Base-by-base conservation (phyloP, 768 basidiomycete genomes). In the Trametes cubensis region DNA sequence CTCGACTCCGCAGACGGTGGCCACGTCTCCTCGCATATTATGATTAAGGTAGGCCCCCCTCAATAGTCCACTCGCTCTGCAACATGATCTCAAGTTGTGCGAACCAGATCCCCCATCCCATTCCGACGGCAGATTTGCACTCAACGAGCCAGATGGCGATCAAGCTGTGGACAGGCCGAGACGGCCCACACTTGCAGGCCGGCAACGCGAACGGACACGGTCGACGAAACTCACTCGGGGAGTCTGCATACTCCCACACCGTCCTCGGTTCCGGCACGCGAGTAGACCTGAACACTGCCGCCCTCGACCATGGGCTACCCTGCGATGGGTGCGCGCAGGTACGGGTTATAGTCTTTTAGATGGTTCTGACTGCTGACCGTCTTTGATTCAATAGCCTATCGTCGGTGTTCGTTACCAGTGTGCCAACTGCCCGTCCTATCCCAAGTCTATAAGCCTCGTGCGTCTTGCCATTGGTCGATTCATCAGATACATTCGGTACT, bases 381-480 rank as follows among this genome's bases (percentile, higher is more conserved):
- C 11, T 34, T 5, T 13, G 14, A 11, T 26, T 56, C 62, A 59
- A 41, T 67, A 94, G 90, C 74, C 79, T 26, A 94, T 96, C 58
- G 73, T 85, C 54, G 94, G 95, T 6, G 76, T 83, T 48, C 81
- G 95, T 45, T 98, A 89, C 72, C 95, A 97, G 71, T 98, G 95
- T 70, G 92, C 89, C 15, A 89, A 88, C 62, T 98, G 95, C 69
- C 85, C 92, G 0, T 94, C 94, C 4, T 78, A 78, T 41, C 87
- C 92, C 0, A 77, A 76, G 20, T 73, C 84, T 11, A 95, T 84
- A 73, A 95, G 83, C 71, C 75, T 97, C 69, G 95, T 96, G 71
- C 59, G 84, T 73, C 5, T 34, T 34, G 6, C 6, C 3, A 1
- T n/a, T 4, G 58, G 26, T 44, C 23, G 50, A 57, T 44, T 42